A percentile compares a stretch with the other conserved stretches of the same genome.
These are phyloP conservation scores for Zygosaccharomyces siamensis DNA, from an alignment of 805 yeast genomes.

Conservation along the genomic window DNA sequence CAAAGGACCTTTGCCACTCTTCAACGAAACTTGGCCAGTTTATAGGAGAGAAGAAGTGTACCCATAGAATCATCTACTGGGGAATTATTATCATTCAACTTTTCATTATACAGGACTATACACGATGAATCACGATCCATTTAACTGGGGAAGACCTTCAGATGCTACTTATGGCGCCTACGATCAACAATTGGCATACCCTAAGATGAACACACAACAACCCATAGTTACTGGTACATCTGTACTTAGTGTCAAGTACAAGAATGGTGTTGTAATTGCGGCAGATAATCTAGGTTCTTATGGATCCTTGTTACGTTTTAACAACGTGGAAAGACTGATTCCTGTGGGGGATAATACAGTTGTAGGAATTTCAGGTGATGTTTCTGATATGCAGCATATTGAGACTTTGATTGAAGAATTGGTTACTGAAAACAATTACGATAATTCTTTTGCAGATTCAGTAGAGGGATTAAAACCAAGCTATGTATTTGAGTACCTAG, in stretches of 20 bases:
- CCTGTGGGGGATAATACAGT: constrained; percentile 81
- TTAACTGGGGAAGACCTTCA: constrained; percentile 92
- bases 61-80: neutral
- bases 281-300: constrained; percentile 93
- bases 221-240: constrained; percentile 97
- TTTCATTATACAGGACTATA: neutral
- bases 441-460: constrained; percentile 41
- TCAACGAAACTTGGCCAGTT: neutral
- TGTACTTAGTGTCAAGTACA: constrained; percentile 84
- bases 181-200: constrained; percentile 69
- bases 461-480: constrained; percentile 73
- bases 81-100: neutral
- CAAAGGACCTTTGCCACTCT: constrained; percentile 5
- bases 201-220: constrained; percentile 81
- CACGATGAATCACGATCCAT: constrained; percentile 90
- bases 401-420: constrained; percentile 71
- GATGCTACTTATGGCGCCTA: constrained; percentile 77
- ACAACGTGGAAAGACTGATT: constrained; percentile 76
- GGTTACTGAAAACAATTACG: constrained; percentile 75
- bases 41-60: neutral
- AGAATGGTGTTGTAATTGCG: constrained; percentile 87
- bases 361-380: constrained; percentile 92
- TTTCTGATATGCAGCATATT: constrained; percentile 86
- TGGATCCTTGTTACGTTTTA: constrained; percentile 87
- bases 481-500: constrained; percentile 80